Base-by-base conservation (phyloP, 2,329 filamentous ascomycete genomes). In the Penicillium sp. region DNA sequence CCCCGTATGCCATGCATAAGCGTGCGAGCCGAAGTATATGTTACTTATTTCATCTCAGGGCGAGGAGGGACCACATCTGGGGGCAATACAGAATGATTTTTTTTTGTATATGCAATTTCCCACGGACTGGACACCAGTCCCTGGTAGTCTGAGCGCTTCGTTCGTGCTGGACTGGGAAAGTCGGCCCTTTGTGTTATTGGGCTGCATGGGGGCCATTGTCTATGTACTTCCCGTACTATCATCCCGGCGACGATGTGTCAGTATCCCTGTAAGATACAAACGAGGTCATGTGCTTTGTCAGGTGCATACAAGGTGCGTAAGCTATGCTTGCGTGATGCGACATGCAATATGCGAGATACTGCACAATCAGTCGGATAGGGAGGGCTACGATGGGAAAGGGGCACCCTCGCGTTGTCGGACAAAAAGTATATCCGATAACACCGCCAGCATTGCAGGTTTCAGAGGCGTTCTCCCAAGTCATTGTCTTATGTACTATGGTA, bases 1-100 rank as follows among this genome's bases (percentile, higher is more conserved):
- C 42, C 22, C 24, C 27, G 40, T 36, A 44, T 62, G 52, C 55
- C 36, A 51, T 59, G 60, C 60, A 62, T 58, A 53, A 55, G 57
- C 51, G 53, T 60, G 44, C 33, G 31, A 20, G 30, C 20, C 31
- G 35, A 51, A 44, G 31, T 53, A 50, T 51, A 40, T 39, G 39
- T 47, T 47, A 45, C 42, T 46, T 43, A 44, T 38, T 30, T 28
- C 30, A 30, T 43, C 33, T 18, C 45, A 13, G 18, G 36, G n/a
- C 30, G 24, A 39, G 4, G 27, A 10, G 27, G 2, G 28, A 30
- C 28, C 35, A 27, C 39, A 41, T 28, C 25, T 22, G 25, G n/a
- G 30, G 7, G 25, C 8, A 14, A 13, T 20, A 38, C 11, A 24
- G 24, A 7, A n/a, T 10, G 30, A 20, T 13, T 11, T 24, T 46